Conservation (phyloP, 1,284 basidiomycete genomes). For the Rhodotorula sp. region DNA sequence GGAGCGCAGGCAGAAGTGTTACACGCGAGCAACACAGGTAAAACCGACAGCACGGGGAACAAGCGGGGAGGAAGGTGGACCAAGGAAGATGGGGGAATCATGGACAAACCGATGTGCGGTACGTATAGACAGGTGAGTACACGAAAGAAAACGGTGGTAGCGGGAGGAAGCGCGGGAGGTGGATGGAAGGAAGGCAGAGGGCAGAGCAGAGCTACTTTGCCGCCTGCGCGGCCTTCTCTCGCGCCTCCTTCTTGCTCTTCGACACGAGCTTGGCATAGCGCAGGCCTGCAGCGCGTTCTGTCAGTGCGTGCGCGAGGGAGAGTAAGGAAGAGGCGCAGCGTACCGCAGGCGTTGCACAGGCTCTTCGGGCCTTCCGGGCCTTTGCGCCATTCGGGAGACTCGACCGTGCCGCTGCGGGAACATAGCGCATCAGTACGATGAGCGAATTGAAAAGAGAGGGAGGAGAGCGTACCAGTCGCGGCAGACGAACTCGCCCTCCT, state of each 20-base stretch:
- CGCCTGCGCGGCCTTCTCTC: conserved; percentile 2
- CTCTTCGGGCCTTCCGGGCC: conserved; percentile 43
- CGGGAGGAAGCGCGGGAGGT: not conserved
- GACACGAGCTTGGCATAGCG: conserved; percentile 69
- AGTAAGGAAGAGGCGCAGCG: not conserved
- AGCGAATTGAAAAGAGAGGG: too few relatives aligned
- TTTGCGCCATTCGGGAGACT: conserved; percentile 50
- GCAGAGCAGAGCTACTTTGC: not conserved
- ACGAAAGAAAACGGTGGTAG: not conserved
- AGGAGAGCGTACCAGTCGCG: conserved; percentile 22
- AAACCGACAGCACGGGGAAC: not conserved
- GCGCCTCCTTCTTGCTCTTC: conserved; percentile 38
- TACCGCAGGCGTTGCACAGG: conserved; percentile 45
- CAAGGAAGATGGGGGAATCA: not conserved
- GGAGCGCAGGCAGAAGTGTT: not conserved
- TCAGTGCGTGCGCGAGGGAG: not conserved
- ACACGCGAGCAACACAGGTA: not conserved
- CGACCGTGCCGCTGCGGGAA: conserved; percentile 37
- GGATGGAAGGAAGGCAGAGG: not conserved
- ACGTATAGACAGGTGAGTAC: not conserved
- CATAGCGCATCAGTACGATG: not conserved
- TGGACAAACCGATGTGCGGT: not conserved
- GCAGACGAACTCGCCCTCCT: conserved; percentile 62
- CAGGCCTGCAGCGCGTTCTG: conserved; percentile 61
- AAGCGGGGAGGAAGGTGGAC: not conserved